Percentiles rank a stretch among this genome's conserved stretches.
These are phyloP conservation scores for Limonium bicolor DNA, from an alignment of 148 eudicot species.

Conservation along the genomic window DNA sequence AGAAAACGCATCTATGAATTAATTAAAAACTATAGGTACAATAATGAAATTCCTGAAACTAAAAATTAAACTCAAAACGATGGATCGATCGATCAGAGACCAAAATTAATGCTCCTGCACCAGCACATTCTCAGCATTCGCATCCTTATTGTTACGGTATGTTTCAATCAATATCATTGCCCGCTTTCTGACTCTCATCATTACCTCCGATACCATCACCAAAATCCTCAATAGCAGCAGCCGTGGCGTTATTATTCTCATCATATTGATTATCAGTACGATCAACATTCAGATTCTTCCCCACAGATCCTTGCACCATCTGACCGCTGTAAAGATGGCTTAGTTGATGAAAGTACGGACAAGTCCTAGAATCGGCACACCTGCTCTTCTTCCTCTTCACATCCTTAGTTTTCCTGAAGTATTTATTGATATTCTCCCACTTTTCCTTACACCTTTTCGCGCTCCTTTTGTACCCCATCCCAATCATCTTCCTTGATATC, in stretches of 20 bases:
- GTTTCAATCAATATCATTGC: too few relatives aligned
- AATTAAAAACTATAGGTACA: too few relatives aligned
- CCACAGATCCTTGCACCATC: slow-evolving; percentile 5
- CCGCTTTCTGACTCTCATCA: too few relatives aligned
- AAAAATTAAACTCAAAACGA: too few relatives aligned
- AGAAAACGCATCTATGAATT: too few relatives aligned
- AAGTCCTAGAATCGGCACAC: slow-evolving; percentile 70
- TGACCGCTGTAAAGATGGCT: slow-evolving; percentile 53
- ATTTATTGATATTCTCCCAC: slow-evolving; percentile 98
- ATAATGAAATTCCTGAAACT: too few relatives aligned
- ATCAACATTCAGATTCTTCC: neutral
- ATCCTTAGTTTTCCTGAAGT: slow-evolving; percentile 81
- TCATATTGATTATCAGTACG: neutral
- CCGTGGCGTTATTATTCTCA: slow-evolving; percentile 3
- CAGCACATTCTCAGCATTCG: too few relatives aligned
- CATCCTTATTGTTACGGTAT: too few relatives aligned
- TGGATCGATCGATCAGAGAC: too few relatives aligned
- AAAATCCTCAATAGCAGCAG: slow-evolving; percentile 4
- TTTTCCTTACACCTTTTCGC: slow-evolving; percentile 94
- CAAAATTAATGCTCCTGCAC: too few relatives aligned
- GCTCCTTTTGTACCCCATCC: slow-evolving; percentile 69
- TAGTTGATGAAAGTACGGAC: slow-evolving; percentile 82
- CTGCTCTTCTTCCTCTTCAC: slow-evolving; percentile 85
- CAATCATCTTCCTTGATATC: slow-evolving; percentile 64
- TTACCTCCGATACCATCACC: too few relatives aligned